A percentile compares a stretch with the other conserved stretches of the same genome.
Evolutionary conservation across 805 yeast species (phyloP).

Genomic region (Kodamaea kakaduensis): DNA sequence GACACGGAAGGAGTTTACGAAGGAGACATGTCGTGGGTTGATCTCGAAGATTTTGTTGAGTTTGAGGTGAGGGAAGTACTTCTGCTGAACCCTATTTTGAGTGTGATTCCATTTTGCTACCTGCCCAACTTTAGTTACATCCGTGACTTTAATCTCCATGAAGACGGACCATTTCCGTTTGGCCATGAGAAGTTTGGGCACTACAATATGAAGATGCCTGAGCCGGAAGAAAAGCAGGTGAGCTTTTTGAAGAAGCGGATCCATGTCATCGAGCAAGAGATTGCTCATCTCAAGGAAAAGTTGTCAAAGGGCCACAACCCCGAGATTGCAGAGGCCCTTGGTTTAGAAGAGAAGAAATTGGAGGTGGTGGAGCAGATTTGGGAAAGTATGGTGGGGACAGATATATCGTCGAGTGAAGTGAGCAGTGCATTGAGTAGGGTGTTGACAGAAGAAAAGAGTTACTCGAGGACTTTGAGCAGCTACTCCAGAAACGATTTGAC

Average conservation of each 20-base stretch:
- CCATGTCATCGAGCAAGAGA: conserved; percentile 12
- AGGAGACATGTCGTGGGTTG: conserved; percentile 56
- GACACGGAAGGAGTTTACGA: conserved; percentile 24
- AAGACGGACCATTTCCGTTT: conserved; percentile 51
- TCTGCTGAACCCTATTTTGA: conserved; percentile 40
- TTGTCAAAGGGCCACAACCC: conserved; percentile 3
- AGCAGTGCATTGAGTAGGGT: background rate
- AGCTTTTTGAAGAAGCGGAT: conserved; percentile 31
- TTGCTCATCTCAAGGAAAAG: conserved; percentile 14
- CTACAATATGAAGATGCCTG: conserved; percentile 53
- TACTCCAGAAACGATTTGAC: conserved; percentile 32
- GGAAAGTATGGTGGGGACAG: conserved; percentile 14
- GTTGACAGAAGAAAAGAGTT: conserved; percentile 6
- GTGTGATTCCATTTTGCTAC: conserved; percentile 43
- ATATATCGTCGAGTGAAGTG: conserved; percentile 3
- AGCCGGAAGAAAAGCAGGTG: conserved; percentile 55
- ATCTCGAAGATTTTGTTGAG: conserved; percentile 72
- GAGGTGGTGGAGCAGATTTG: conserved; percentile 23
- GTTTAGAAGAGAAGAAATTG: conserved; percentile 16
- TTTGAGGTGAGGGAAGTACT: conserved; percentile 48
- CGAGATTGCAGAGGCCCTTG: conserved; percentile 22
- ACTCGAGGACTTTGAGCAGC: conserved; percentile 21
- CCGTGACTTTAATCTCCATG: conserved; percentile 45
- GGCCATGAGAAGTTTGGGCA: conserved; percentile 61
- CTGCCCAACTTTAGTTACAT: conserved; percentile 62